These are phyloP conservation scores for Fusarium sp. DNA, from an alignment of 2,329 filamentous ascomycete species.

Conservation along the genomic window DNA sequence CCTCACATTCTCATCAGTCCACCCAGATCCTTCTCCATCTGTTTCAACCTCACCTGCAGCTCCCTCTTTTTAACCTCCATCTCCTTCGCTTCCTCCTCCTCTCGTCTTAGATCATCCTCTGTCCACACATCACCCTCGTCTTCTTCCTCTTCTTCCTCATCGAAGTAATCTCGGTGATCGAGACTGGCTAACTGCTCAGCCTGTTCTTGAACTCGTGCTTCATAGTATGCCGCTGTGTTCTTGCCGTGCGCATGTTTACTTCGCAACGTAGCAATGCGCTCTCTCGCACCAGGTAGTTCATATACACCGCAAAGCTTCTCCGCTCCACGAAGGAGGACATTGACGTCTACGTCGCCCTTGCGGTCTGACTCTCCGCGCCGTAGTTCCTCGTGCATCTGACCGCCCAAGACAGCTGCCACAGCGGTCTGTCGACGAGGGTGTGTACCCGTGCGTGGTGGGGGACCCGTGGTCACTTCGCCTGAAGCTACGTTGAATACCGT, in stretches of 20 bases:
- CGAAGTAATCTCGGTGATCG: constrained; percentile 69
- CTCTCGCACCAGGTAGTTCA: constrained; percentile 79
- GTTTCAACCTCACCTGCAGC: constrained; percentile 62
- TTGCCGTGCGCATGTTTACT: constrained; percentile 76
- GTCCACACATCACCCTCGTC: constrained; percentile 64
- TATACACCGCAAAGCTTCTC: constrained; percentile 93
- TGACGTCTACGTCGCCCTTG: constrained; percentile 82
- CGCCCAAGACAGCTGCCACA: constrained; percentile 88
- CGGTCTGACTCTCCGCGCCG: constrained; percentile 62
- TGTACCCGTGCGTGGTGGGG: constrained; percentile 57
- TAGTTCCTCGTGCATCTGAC: constrained; percentile 87
- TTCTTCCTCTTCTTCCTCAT: constrained; percentile 63
- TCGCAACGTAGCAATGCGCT: constrained; percentile 79
- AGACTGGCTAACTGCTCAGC: constrained; percentile 77
- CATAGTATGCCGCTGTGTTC: constrained; percentile 82
- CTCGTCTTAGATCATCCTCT: constrained; percentile 74
- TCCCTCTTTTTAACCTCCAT: constrained; percentile 68
- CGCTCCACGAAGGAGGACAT: constrained; percentile 84
- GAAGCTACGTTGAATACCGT: constrained; percentile 74
- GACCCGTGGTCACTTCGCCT: constrained; percentile 70
- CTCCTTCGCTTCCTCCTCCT: constrained; percentile 73
- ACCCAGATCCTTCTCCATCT: constrained; percentile 67
- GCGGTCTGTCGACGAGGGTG: constrained; percentile 79
- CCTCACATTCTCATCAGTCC: constrained; percentile 64
- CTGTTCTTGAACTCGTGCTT: constrained; percentile 82